A percentile compares a stretch with the other conserved stretches of the same genome.
Evolutionary conservation across 2,329 filamentous ascomycete species (phyloP).

Genomic region (Pseudopithomyces chartarum): DNA sequence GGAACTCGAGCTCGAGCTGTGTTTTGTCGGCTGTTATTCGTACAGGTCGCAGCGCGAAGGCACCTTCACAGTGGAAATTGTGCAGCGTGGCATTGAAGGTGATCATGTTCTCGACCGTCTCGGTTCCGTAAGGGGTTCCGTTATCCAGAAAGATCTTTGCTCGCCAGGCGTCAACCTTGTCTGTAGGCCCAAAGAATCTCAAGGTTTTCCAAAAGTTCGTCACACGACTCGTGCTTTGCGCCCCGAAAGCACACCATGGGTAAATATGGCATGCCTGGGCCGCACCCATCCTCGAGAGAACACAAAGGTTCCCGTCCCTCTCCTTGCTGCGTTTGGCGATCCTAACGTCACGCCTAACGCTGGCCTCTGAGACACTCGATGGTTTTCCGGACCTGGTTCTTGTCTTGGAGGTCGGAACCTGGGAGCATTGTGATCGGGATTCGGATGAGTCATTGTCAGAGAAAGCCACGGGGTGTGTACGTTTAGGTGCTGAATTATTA

Average conservation of each 20-base stretch:
- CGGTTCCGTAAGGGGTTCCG: conserved; percentile 9
- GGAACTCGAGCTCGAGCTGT: conserved; percentile 24
- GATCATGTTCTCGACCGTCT: conserved; percentile 24
- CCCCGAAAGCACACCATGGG: conserved; percentile 21
- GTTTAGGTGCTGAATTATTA: conserved; percentile 3
- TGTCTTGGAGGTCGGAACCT: conserved; percentile 6
- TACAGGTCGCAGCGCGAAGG: conserved; percentile 22
- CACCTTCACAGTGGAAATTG: conserved; percentile 18
- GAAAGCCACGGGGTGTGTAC: conserved; percentile 1
- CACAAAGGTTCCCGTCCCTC: conserved; percentile 19
- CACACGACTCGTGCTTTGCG: conserved; percentile 5
- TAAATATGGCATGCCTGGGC: conserved; percentile 24
- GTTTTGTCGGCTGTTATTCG: conserved; percentile 22
- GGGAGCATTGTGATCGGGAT: conserved; percentile 1
- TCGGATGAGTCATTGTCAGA: conserved; percentile 4
- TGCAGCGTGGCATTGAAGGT: conserved; percentile 17
- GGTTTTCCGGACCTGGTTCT: conserved; percentile 15
- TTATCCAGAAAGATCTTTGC: conserved; percentile 5
- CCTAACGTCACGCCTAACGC: conserved; percentile 10
- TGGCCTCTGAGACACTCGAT: conserved; percentile 11
- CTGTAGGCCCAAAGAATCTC: conserved; percentile 10
- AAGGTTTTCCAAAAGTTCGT: conserved; percentile 12
- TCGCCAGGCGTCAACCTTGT: conserved; percentile 12
- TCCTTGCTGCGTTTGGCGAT: conserved; percentile 16
- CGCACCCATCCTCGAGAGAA: conserved; percentile 17